These are phyloP conservation scores for Cyclostephanos invisitatus DNA, from an alignment of 108 stramenopile species.

Conservation along the genomic window DNA sequence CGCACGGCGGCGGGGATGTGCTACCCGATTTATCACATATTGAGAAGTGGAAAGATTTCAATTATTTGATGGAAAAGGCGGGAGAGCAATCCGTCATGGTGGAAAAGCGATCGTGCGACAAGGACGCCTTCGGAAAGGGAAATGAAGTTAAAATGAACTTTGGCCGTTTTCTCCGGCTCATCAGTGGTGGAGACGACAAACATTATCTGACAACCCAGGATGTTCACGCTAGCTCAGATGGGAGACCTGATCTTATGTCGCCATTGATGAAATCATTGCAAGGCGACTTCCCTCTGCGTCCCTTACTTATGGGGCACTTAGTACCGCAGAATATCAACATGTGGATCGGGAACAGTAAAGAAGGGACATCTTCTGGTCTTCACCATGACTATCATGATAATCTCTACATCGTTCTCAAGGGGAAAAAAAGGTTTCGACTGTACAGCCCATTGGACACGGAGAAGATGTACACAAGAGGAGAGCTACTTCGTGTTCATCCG, in stretches of 20 bases:
- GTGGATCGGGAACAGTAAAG: constrained; percentile 81
- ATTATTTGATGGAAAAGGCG: constrained; percentile 7
- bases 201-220: constrained; percentile 65
- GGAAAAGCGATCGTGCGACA: constrained; percentile 31
- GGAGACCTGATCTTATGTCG: constrained; percentile 56
- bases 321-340: constrained; percentile 81
- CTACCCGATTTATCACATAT: constrained; percentile 22
- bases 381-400: constrained; percentile 99
- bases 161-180: constrained; percentile 22
- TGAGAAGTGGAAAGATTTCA: constrained; percentile 8
- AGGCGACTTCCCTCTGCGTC: constrained; percentile 68
- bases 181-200: constrained; percentile 14
- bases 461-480: constrained; percentile 76
- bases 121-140: constrained; percentile 43
- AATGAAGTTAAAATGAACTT: constrained; percentile 45
- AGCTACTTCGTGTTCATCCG: constrained; percentile 68
- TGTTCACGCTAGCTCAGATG: constrained; percentile 46
- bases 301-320: constrained; percentile 65
- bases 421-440: constrained; percentile 88
- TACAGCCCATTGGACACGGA: constrained; percentile 63
- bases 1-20: constrained; percentile 21
- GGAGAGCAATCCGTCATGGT: constrained; percentile 32
- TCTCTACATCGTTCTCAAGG: constrained; percentile 86
- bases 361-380: constrained; percentile 69
- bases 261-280: constrained; percentile 39